Evolutionary conservation across 2,329 filamentous ascomycete genomes (phyloP).

Genomic region (Fusarium clavum): DNA sequence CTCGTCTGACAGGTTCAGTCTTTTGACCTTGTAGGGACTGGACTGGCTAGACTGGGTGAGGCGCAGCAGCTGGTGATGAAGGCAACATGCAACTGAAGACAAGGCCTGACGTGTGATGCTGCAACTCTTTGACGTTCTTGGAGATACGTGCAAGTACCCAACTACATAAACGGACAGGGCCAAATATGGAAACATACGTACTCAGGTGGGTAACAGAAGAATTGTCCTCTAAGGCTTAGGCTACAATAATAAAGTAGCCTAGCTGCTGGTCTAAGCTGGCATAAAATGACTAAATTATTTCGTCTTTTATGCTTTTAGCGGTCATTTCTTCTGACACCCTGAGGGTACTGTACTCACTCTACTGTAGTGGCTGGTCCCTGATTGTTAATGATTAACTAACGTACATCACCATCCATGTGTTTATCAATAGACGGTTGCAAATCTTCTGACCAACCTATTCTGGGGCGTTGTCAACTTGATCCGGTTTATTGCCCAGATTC

Average conservation of each 20-base stretch:
- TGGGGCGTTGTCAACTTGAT: neutral
- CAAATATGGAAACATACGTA: conserved; percentile 35
- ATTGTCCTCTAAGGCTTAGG: too few relatives aligned
- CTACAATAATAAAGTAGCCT: too few relatives aligned
- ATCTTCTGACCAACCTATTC: neutral
- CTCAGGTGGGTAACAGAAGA: too few relatives aligned
- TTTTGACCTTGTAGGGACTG: conserved; percentile 18
- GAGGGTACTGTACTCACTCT: too few relatives aligned
- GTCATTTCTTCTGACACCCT: too few relatives aligned
- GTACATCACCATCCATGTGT: conserved; percentile 19
- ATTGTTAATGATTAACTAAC: conserved; percentile 4
- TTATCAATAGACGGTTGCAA: conserved; percentile 6
- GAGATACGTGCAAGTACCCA: conserved; percentile 1
- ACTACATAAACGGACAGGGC: conserved; percentile 1
- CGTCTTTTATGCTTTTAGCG: too few relatives aligned
- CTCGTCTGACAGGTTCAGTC: conserved; percentile 27
- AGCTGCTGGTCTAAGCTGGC: too few relatives aligned
- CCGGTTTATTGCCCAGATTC: neutral
- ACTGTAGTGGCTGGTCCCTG: conserved; percentile 7
- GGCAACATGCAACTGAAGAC: conserved; percentile 3
- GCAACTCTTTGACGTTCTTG: conserved; percentile 19
- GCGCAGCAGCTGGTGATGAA: conserved; percentile 17
- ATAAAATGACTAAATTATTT: too few relatives aligned
- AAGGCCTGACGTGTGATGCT: conserved; percentile 37
- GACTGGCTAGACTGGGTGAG: conserved; percentile 24